These are phyloP conservation scores for Lasiosphaeria hispida DNA, from an alignment of 495 filamentous ascomycete genomes.

Conservation along the genomic window DNA sequence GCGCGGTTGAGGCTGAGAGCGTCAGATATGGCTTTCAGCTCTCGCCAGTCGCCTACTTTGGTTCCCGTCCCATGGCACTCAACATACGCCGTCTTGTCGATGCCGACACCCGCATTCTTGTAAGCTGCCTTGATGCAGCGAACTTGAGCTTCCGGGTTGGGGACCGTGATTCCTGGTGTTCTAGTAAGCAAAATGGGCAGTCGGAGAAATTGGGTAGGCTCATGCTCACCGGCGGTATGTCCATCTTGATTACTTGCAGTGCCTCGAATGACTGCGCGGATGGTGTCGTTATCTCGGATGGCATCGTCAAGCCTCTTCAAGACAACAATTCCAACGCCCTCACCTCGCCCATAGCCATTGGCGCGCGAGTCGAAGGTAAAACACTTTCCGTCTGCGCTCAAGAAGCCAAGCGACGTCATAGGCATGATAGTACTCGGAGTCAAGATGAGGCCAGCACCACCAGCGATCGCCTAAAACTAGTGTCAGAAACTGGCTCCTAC, in stretches of 20 bases:
- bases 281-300: slow-evolving; percentile 46
- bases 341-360: slow-evolving; percentile 61
- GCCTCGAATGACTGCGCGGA: slow-evolving; percentile 57
- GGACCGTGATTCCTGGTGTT: slow-evolving; percentile 51
- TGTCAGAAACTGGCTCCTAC: not conserved
- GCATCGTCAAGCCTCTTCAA: slow-evolving; percentile 55
- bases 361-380: slow-evolving; percentile 58
- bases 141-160: slow-evolving; percentile 50
- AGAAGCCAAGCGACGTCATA: slow-evolving; percentile 32
- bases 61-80: slow-evolving; percentile 40
- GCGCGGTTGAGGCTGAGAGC: slow-evolving; percentile 33
- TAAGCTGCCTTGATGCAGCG: slow-evolving; percentile 50
- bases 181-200: slow-evolving; percentile 32
- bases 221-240: slow-evolving; percentile 33
- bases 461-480: slow-evolving; percentile 43
- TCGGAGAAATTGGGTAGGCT: slow-evolving; percentile 20
- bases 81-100: slow-evolving; percentile 43
- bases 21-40: slow-evolving; percentile 43
- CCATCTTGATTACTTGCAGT: slow-evolving; percentile 56
- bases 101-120: slow-evolving; percentile 41
- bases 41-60: slow-evolving; percentile 14
- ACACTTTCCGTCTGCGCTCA: slow-evolving; percentile 43
- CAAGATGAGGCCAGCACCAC: slow-evolving; percentile 51
- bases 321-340: slow-evolving; percentile 53
- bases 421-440: slow-evolving; percentile 38